Conservation (phyloP, 169 alveolate genomes). For the Cryptosporidium sp. region DNA sequence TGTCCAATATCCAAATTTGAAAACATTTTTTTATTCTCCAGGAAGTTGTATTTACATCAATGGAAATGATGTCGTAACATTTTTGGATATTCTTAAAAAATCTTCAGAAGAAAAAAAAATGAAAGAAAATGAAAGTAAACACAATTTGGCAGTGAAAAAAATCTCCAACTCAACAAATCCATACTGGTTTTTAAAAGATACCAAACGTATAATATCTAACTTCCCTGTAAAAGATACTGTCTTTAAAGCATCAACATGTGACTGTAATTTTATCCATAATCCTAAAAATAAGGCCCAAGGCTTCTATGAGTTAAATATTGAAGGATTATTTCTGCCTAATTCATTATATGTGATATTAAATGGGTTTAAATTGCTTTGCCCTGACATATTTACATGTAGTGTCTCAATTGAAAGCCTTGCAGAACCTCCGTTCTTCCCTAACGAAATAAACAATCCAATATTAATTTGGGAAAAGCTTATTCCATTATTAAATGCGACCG, state of each 20-base stretch:
- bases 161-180: slow-evolving; percentile 17
- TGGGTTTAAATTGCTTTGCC: slow-evolving; percentile 46
- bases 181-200: slow-evolving; percentile 60
- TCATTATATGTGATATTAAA: slow-evolving; percentile 36
- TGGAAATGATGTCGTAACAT: slow-evolving; percentile 59
- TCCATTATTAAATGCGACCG: slow-evolving; percentile 13
- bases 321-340: slow-evolving; percentile 55
- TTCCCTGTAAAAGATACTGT: slow-evolving; percentile 63
- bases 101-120: slow-evolving; percentile 10
- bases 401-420: slow-evolving; percentile 34
- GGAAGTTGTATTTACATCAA: slow-evolving; percentile 61
- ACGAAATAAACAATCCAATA: not conserved
- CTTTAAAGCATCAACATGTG: slow-evolving; percentile 56
- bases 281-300: slow-evolving; percentile 21
- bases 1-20: slow-evolving; percentile 11
- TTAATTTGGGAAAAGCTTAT: slow-evolving; percentile 47
- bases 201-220: slow-evolving; percentile 34
- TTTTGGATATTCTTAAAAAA: slow-evolving; percentile 42
- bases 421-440: slow-evolving; percentile 65
- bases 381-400: slow-evolving; percentile 15
- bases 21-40: slow-evolving; percentile 35
- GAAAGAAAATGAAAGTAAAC: not conserved
- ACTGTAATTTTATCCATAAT: slow-evolving; percentile 50
- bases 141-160: not conserved
- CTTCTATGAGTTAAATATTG: slow-evolving; percentile 55